Evolutionary conservation across 2,329 filamentous ascomycete genomes (phyloP).

Genomic region (Pseudohalonectria lignicola): DNA sequence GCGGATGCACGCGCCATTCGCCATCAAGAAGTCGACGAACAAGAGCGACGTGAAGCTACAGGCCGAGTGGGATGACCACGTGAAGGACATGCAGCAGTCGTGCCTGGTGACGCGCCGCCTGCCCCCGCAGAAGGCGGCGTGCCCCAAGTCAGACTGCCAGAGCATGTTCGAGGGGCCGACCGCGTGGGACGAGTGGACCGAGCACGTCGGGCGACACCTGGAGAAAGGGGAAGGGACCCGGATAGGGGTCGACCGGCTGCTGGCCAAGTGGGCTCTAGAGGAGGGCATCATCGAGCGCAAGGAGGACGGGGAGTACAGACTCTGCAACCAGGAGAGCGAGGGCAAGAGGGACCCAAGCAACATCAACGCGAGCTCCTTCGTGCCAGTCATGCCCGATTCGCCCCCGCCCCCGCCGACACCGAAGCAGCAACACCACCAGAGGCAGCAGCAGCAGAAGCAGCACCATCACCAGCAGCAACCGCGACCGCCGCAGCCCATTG

Average conservation of each 20-base stretch:
- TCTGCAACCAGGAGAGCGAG: conserved; percentile 29
- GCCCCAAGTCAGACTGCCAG: conserved; percentile 60
- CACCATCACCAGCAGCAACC: background rate
- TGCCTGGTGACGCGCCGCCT: conserved; percentile 62
- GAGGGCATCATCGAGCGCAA: conserved; percentile 51
- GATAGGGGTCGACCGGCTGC: conserved; percentile 44
- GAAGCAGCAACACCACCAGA: background rate
- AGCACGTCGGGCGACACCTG: conserved; percentile 85
- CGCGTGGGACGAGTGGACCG: conserved; percentile 85
- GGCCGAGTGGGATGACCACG: conserved; percentile 51
- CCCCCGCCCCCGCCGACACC: background rate
- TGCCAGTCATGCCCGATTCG: conserved; percentile 1
- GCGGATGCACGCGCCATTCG: conserved; percentile 76
- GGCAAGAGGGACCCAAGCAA: conserved; percentile 10
- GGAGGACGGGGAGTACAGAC: conserved; percentile 43
- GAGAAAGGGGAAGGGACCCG: conserved; percentile 56
- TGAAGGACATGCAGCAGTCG: conserved; percentile 59
- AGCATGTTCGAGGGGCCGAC: conserved; percentile 58
- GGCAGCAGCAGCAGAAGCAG: background rate
- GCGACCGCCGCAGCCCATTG: background rate
- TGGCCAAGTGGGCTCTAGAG: conserved; percentile 52
- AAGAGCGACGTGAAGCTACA: conserved; percentile 50
- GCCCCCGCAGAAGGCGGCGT: conserved; percentile 61
- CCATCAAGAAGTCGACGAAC: conserved; percentile 46
- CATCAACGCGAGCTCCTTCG: conserved; percentile 6